Conservation (phyloP, 352 stramenopile genomes). For the Phytophthora ohioensis region DNA sequence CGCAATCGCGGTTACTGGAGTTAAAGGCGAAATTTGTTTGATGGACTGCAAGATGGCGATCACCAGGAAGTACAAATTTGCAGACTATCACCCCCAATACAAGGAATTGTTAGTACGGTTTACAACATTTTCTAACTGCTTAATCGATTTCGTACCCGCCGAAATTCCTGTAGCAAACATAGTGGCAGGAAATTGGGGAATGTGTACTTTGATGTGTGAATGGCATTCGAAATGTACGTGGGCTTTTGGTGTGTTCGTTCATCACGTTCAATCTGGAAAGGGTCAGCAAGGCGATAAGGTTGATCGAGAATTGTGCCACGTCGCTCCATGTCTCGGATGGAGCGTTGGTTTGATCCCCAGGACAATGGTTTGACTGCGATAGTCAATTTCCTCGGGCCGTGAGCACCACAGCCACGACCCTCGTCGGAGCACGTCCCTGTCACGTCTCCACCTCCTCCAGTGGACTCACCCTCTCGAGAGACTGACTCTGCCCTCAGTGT, state of each 20-base stretch:
- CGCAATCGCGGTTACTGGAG: conserved; percentile 75
- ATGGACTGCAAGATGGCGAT: conserved; percentile 94
- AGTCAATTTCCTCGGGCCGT: conserved; percentile 41
- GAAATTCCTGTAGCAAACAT: conserved; percentile 88
- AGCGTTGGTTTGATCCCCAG: conserved; percentile 12
- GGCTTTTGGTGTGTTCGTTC: conserved; percentile 60
- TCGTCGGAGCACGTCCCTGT: conserved; percentile 12
- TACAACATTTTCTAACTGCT: not conserved
- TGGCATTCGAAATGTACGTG: conserved; percentile 78
- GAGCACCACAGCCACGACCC: conserved; percentile 22
- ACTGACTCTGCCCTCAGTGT: conserved; percentile 29
- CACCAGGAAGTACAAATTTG: conserved; percentile 95
- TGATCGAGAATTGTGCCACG: conserved; percentile 23
- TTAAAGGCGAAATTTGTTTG: conserved; percentile 76
- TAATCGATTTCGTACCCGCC: conserved; percentile 40
- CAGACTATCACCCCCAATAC: conserved; percentile 58
- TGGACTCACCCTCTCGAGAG: conserved; percentile 20
- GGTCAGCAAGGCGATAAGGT: conserved; percentile 68
- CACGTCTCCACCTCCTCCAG: conserved; percentile 13
- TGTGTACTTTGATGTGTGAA: conserved; percentile 94
- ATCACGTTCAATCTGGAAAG: conserved; percentile 67
- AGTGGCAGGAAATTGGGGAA: conserved; percentile 75
- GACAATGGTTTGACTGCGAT: conserved; percentile 38
- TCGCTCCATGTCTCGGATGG: conserved; percentile 33
- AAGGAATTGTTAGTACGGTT: conserved; percentile 46